These are phyloP conservation scores for Allomyces macrogynus DNA, from an alignment of 192 early-diverging fungal species.

Conservation along the genomic window DNA sequence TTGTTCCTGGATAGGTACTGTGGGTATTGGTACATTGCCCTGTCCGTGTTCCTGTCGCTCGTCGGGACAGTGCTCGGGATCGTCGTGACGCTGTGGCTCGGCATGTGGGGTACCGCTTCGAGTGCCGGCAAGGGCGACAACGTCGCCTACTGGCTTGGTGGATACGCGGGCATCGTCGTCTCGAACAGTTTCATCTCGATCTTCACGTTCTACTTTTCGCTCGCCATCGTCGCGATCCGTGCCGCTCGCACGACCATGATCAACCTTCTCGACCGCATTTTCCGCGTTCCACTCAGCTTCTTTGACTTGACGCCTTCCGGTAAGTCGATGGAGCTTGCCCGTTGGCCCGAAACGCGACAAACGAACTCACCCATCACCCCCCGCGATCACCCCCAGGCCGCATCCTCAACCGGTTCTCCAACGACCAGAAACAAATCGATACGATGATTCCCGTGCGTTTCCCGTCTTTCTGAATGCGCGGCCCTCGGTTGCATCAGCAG, in stretches of 20 bases:
- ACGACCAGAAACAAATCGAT: slow-evolving; percentile 71
- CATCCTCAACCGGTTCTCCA: slow-evolving; percentile 70
- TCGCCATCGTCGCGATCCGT: slow-evolving; percentile 21
- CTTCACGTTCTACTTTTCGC: slow-evolving; percentile 16
- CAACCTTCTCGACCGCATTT: slow-evolving; percentile 27
- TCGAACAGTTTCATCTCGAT: slow-evolving; percentile 15
- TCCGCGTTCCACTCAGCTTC: slow-evolving; percentile 58
- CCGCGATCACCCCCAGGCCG: slow-evolving; percentile 6
- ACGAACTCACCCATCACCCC: slow-evolving; percentile 3
- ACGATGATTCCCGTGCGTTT: slow-evolving; percentile 21
- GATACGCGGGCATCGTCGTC: slow-evolving; percentile 39
- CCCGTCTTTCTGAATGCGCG: too few species aligned
- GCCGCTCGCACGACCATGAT: slow-evolving; percentile 36
- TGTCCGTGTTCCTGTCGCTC: neutral
- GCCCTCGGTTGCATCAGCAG: too few species aligned
- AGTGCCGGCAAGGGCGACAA: slow-evolving; percentile 16
- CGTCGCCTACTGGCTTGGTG: slow-evolving; percentile 36
- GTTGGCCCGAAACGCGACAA: slow-evolving; percentile 30
- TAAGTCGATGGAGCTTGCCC: too few species aligned
- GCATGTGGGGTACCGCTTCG: slow-evolving; percentile 16
- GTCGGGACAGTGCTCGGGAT: neutral
- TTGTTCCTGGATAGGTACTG: too few species aligned
- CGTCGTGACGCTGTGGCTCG: slow-evolving; percentile 20
- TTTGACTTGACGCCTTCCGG: slow-evolving; percentile 82
- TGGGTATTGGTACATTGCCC: neutral